Percentiles rank a stretch among this genome's conserved stretches.
These are phyloP conservation scores for Kwoniella europaea DNA, from an alignment of 768 basidiomycete species.

Conservation along the genomic window DNA sequence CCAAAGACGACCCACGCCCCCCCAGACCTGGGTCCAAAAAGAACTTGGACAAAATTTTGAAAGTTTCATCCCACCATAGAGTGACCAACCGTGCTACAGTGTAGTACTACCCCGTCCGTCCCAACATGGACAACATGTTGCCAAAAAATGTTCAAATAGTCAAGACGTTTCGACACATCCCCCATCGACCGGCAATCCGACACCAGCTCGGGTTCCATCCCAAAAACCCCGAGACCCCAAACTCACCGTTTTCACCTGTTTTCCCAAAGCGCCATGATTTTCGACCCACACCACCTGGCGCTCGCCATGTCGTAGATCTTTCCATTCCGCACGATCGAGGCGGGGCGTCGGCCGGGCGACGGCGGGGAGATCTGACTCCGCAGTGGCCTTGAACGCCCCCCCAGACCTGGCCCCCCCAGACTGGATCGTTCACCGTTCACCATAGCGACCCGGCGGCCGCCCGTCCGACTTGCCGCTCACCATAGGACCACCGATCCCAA, in stretches of 20 bases:
- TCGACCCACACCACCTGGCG: neutral
- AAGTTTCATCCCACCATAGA: conserved; percentile 9
- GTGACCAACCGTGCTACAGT: neutral
- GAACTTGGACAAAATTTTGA: conserved; percentile 5
- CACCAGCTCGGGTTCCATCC: neutral
- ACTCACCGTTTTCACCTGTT: neutral
- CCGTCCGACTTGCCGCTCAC: neutral
- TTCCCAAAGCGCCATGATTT: conserved; percentile 3
- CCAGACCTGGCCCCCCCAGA: neutral
- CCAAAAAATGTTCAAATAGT: conserved; percentile 1
- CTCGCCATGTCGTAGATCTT: neutral
- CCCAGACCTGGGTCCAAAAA: neutral
- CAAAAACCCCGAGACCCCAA: neutral
- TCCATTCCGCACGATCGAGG: neutral
- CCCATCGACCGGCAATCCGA: neutral
- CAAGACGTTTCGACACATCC: neutral
- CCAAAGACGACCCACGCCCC: neutral
- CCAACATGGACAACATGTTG: neutral
- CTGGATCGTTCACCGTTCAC: neutral
- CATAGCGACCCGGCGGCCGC: neutral
- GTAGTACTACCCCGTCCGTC: conserved; percentile 12
- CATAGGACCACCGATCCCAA: neutral
- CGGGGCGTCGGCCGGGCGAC: too few relatives aligned
- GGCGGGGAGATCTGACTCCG: neutral
- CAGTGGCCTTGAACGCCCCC: neutral